phyloP scores from a whole-genome alignment of 1,284 basidiomycete genomes.

The Mycena sp. region DNA sequence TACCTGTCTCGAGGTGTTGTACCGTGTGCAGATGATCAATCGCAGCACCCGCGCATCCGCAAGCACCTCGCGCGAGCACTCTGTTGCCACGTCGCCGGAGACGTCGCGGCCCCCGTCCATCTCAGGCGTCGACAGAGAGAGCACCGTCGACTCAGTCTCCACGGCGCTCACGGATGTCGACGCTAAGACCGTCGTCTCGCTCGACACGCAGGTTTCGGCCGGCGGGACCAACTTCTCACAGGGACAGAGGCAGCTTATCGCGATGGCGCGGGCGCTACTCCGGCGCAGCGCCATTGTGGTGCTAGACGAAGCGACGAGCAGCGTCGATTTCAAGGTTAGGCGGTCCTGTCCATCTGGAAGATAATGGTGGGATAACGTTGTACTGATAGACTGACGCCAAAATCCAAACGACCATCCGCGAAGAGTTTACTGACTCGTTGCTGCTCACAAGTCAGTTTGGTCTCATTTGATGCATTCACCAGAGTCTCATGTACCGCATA shows the following conservation, averaged over 20 bases:
- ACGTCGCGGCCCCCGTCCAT: constrained; percentile 60
- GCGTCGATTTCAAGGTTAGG: constrained; percentile 65
- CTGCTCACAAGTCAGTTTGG: constrained; percentile 61
- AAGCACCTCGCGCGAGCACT: constrained; percentile 54
- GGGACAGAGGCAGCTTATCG: constrained; percentile 86
- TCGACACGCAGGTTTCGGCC: constrained; percentile 80
- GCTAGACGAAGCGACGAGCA: constrained; percentile 85
- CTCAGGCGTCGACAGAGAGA: constrained; percentile 48
- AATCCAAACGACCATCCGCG: constrained; percentile 84
- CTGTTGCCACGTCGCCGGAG: constrained; percentile 49
- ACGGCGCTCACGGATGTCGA: constrained; percentile 59
- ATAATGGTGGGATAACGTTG: background rate
- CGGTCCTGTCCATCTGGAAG: background rate
- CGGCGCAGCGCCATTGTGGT: constrained; percentile 82
- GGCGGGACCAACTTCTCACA: constrained; percentile 88
- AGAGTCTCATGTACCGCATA: constrained; percentile 32
- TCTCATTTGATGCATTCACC: background rate
- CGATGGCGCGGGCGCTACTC: constrained; percentile 82
- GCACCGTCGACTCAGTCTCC: constrained; percentile 47
- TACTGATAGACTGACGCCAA: constrained; percentile 68
- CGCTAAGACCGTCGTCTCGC: constrained; percentile 62
- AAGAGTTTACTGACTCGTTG: constrained; percentile 76
- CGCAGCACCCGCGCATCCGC: constrained; percentile 55
- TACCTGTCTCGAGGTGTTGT: constrained; percentile 76
- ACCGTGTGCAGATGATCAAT: constrained; percentile 71